Evolutionary conservation across 441 rosid species (phyloP).

Genomic region (Flueggea neowawraea): DNA sequence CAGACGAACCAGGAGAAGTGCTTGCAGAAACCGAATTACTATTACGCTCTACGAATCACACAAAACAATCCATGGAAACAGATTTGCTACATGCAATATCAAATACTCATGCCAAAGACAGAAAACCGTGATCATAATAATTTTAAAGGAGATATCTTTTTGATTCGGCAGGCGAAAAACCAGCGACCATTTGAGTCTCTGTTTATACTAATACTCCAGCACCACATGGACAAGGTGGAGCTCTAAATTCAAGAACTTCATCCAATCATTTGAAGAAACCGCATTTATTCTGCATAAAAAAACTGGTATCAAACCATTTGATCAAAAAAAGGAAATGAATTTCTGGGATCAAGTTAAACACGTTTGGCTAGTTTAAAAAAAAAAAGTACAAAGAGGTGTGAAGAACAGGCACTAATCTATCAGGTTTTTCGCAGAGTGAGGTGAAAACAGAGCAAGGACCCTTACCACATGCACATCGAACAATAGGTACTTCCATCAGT

Average conservation of each 20-base stretch:
- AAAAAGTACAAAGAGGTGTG: background rate
- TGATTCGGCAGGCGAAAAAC: conserved; percentile 33
- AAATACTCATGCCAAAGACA: no score
- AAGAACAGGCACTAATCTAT: conserved; percentile 5
- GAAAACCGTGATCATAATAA: no score
- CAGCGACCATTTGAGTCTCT: conserved; percentile 9
- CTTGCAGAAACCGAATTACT: no score
- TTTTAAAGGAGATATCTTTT: conserved; percentile 20
- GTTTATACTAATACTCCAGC: conserved; percentile 36
- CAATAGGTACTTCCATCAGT: conserved; percentile 9
- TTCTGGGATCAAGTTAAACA: no score
- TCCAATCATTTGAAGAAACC: conserved; percentile 37
- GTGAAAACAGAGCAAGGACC: conserved; percentile 25
- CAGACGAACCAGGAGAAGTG: no score
- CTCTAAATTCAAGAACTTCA: conserved; percentile 3
- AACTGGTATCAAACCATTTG: no score
- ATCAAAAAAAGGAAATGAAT: background rate
- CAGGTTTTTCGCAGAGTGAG: conserved; percentile 15
- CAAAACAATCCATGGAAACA: no score
- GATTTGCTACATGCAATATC: no score
- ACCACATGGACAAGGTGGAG: conserved; percentile 39
- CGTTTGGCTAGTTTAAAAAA: no score
- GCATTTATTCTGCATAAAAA: conserved; percentile 9
- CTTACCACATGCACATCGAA: conserved; percentile 31
- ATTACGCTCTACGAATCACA: no score